Evolutionary conservation across 805 yeast genomes (phyloP).

Genomic region (Sungouiella thailandica): DNA sequence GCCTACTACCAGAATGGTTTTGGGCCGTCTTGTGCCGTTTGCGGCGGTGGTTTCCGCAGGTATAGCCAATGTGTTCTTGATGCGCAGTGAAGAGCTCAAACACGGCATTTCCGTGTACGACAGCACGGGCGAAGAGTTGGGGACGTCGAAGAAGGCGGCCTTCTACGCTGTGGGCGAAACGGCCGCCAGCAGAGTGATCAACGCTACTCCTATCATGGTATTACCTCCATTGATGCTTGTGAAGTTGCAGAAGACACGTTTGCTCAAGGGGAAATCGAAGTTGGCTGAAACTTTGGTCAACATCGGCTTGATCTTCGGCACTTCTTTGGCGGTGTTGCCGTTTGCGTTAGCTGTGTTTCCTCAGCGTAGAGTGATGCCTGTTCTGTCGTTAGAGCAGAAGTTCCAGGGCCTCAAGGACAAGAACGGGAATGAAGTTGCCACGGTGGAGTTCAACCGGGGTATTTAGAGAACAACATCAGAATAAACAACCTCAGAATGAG

Average conservation of each 20-base stretch:
- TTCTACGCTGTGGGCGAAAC: constrained; percentile 93
- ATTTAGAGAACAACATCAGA: constrained; percentile 47
- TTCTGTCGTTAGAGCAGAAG: constrained; percentile 56
- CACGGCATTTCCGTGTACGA: constrained; percentile 76
- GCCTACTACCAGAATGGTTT: constrained; percentile 63
- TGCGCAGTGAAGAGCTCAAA: constrained; percentile 92
- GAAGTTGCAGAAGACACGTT: constrained; percentile 59
- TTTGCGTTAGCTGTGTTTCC: constrained; percentile 96
- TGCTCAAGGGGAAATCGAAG: constrained; percentile 63
- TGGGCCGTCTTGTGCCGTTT: constrained; percentile 91
- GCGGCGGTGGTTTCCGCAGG: constrained; percentile 99
- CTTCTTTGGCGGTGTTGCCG: constrained; percentile 85
- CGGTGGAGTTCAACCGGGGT: constrained; percentile 89
- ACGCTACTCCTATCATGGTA: constrained; percentile 97
- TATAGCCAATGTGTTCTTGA: constrained; percentile 88
- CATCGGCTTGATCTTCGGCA: constrained; percentile 77
- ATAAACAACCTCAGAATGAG: too few species aligned
- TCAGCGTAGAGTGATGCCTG: constrained; percentile 65
- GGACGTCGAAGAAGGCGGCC: constrained; percentile 81
- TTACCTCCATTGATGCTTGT: constrained; percentile 86
- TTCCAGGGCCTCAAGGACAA: constrained; percentile 58
- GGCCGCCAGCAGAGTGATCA: constrained; percentile 89
- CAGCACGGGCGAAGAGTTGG: constrained; percentile 55
- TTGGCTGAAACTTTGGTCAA: constrained; percentile 67
- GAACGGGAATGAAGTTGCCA: constrained; percentile 51